Evolutionary conservation across 805 yeast species (phyloP), one percentile per base, ranked within the genome.

Genomic region (Candida namnaoensis): DNA sequence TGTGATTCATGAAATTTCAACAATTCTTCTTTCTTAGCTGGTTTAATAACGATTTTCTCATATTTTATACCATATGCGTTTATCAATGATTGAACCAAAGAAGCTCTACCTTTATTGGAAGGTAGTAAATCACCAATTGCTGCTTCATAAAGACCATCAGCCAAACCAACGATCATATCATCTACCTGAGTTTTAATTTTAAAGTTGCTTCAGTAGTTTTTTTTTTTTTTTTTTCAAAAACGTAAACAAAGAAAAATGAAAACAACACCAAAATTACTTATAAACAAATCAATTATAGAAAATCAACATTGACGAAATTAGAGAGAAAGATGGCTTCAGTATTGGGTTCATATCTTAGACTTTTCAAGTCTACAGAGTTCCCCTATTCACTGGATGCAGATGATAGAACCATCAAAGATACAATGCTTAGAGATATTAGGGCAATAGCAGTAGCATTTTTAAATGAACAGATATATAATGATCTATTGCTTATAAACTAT

Each of bases 71-170:
- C 61, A 49, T 63, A 76, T 0, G 77, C 72, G 5, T 48, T 44
- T 8, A 75, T 59, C 41, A 78, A 55, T 1, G 64, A 51, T 14
- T 59, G 52, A 0, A 75, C 71, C 9, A 74, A 53, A 1, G 71
- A 58, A 26, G 74, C 72, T n/a, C 84, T 56, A 4, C 70, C 74
- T 19, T 54, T 54, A 51, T 79, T 79, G 0, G 82, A 62, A 1
- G 84, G 84, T 2, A 78, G 58, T 28, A 58, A 45, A 44, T 76
- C 80, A 35, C 60, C 50, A 4, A 47, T 38, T 14, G 36, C 26
- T 2, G 52, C 43, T 19, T 48, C 52, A 23, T 36, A 32, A 28
- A 38, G 19, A 7, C 44, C 38, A 6, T 45, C 47, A 2, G 41
- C 38, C 11, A 41, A 10, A 4, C 42, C 46, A 32, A 52, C 35